Evolutionary conservation across 805 yeast genomes (phyloP).

Genomic region (Saturnispora diversa): DNA sequence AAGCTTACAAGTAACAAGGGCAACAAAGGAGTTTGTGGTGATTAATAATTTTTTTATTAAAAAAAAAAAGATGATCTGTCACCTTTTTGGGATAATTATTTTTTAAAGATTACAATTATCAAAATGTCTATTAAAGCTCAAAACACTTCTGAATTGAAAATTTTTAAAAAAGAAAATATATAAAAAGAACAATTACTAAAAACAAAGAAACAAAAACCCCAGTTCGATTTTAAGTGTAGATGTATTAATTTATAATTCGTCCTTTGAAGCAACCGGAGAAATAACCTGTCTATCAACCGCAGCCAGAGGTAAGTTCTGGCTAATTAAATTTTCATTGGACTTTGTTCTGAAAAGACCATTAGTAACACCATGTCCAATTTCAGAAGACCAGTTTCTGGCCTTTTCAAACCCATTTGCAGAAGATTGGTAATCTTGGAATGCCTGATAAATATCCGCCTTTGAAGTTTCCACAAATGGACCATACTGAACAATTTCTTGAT

Average conservation of each 20-base stretch:
- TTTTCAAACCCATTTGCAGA: slow-evolving; percentile 65
- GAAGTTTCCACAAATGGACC: slow-evolving; percentile 87
- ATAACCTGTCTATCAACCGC: slow-evolving; percentile 12
- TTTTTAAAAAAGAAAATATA: too few relatives aligned
- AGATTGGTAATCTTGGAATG: slow-evolving; percentile 62
- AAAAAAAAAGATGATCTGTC: too few relatives aligned
- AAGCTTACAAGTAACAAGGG: too few relatives aligned
- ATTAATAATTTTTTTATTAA: too few relatives aligned
- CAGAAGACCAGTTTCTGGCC: slow-evolving; percentile 51
- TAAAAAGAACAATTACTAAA: background rate
- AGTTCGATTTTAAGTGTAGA: too few relatives aligned
- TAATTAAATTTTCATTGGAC: slow-evolving; percentile 16
- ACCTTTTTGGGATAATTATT: too few relatives aligned
- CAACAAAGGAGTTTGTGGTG: too few relatives aligned
- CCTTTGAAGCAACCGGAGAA: slow-evolving; percentile 11
- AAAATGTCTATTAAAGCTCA: too few relatives aligned
- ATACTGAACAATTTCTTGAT: slow-evolving; percentile 74
- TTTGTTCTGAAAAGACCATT: slow-evolving; percentile 21
- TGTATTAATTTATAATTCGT: slow-evolving; percentile 17
- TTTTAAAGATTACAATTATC: too few relatives aligned
- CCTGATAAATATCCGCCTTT: slow-evolving; percentile 56
- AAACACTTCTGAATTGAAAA: too few relatives aligned
- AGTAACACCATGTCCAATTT: slow-evolving; percentile 30
- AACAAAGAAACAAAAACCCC: background rate
- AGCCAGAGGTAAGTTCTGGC: slow-evolving; percentile 7